Evolutionary conservation across 805 yeast species (phyloP), one percentile per base, ranked within the genome.

Genomic region (Ogataea paraovalis): DNA sequence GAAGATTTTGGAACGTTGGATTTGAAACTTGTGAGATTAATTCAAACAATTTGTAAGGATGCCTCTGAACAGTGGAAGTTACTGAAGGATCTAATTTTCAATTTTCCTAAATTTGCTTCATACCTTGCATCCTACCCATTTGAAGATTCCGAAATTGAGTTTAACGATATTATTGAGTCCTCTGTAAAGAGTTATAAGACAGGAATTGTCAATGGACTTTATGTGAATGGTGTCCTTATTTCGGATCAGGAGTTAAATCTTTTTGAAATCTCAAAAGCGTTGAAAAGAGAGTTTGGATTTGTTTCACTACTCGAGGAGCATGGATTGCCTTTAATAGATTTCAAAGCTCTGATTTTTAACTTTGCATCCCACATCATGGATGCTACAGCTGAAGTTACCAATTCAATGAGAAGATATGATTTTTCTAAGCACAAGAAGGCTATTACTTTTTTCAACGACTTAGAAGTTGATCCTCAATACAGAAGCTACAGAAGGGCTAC

Each of bases 361-460:
- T 74, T 76, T 55, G 70, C 80, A 0, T 41, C 50, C 5, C 41
- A 47, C 18, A 41, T 60, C 23, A 25, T 47, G 14, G 25, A 38
- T 7, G 27, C 45, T 6, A 43, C 50, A 8, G 46, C 42, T n/a
- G 43, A 45, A 14, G 52, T 54, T 9, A 28, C 40, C 8, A 51
- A 48, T 22, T 18, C 48, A 8, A 40, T 41, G 16, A 32, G 49
- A 19, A 57, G 70, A 41, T 67, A 60, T 34, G 57, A 66, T 42
- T 43, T 56, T n/a, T 27, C 49, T 1, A 46, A 43, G 1, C 47
- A 48, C 21, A 18, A 45, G 3, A 64, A 66, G 2, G 69, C 71
- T 0, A 76, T 90, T 7, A 72, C 85, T 1, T 90, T 81, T 69
- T 73, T 92, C 58, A 94, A 92, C 59, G 86, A 94, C 62, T 68